phyloP scores from a whole-genome alignment of 2,329 filamentous ascomycete species.

The Colletotrichum gigasporum region DNA sequence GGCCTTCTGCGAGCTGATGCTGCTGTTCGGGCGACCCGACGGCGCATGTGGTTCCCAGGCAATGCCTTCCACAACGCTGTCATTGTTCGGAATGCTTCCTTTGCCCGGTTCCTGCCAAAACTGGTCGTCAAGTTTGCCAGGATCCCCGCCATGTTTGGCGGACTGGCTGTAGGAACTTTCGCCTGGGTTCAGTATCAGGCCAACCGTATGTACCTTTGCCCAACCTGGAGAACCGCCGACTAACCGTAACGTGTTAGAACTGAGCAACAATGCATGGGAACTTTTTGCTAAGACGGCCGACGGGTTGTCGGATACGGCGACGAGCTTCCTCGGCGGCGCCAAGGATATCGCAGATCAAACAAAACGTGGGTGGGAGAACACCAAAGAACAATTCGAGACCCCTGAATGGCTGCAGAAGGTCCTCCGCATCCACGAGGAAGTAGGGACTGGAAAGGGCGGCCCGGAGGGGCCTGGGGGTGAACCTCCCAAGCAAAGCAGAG shows the following conservation, averaged over 20 bases:
- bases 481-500: constrained; percentile 67
- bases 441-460: constrained; percentile 59
- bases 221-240: not conserved
- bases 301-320: constrained; percentile 74
- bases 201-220: constrained; percentile 67
- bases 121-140: constrained; percentile 89
- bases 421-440: constrained; percentile 68
- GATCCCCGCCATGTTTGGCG: constrained; percentile 91
- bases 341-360: constrained; percentile 83
- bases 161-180: constrained; percentile 83
- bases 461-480: constrained; percentile 61
- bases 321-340: constrained; percentile 75
- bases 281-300: constrained; percentile 79
- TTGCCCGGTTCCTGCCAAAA: constrained; percentile 78
- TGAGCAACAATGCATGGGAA: constrained; percentile 80
- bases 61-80: constrained; percentile 87
- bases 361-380: constrained; percentile 81
- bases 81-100: constrained; percentile 70
- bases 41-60: constrained; percentile 79
- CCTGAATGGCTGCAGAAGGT: constrained; percentile 84
- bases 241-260: constrained; percentile 57
- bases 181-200: constrained; percentile 98
- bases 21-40: constrained; percentile 67
- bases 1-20: constrained; percentile 75
- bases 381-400: constrained; percentile 77